A percentile compares a stretch with the other conserved stretches of the same genome.
phyloP scores from a whole-genome alignment of 2,329 filamentous ascomycete genomes.

The Plectosphaerella sp. region DNA sequence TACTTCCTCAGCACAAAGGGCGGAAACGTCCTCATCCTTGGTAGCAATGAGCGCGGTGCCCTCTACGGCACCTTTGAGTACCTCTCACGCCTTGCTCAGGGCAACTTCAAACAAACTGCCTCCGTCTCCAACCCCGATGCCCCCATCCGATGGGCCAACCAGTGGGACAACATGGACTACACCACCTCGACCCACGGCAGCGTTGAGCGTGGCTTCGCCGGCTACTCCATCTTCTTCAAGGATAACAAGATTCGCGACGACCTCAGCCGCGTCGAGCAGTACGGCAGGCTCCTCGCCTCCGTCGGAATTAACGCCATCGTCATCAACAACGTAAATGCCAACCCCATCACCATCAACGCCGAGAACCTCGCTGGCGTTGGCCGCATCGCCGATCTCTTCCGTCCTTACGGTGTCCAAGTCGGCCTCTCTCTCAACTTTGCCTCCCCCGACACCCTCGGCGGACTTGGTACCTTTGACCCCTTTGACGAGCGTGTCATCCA shows the following conservation, averaged over 20 bases:
- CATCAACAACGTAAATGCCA: slow-evolving; percentile 70
- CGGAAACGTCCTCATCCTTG: slow-evolving; percentile 51
- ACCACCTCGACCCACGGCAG: slow-evolving; percentile 30
- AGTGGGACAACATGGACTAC: slow-evolving; percentile 67
- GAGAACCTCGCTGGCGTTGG: slow-evolving; percentile 57
- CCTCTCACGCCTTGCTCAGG: slow-evolving; percentile 59
- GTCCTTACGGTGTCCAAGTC: slow-evolving; percentile 62
- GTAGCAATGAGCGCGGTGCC: slow-evolving; percentile 61
- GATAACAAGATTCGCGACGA: slow-evolving; percentile 52
- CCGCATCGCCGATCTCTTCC: slow-evolving; percentile 59
- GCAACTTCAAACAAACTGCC: slow-evolving; percentile 35
- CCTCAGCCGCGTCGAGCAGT: slow-evolving; percentile 54
- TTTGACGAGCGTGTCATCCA: slow-evolving; percentile 53
- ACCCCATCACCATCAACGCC: slow-evolving; percentile 49
- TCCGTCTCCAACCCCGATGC: slow-evolving; percentile 52
- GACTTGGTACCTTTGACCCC: slow-evolving; percentile 60
- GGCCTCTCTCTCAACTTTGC: slow-evolving; percentile 67
- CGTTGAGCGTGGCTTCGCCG: slow-evolving; percentile 66
- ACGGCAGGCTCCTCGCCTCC: slow-evolving; percentile 63
- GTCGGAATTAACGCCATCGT: slow-evolving; percentile 62
- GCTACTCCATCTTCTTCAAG: slow-evolving; percentile 64
- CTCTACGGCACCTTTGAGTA: slow-evolving; percentile 69
- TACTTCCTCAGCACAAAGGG: slow-evolving; percentile 54
- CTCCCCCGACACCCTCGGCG: slow-evolving; percentile 52
- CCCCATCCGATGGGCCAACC: slow-evolving; percentile 65